Evolutionary conservation across 1,284 basidiomycete species (phyloP), one percentile per base, ranked within the genome.

Genomic region (Trichosporon faecale): DNA sequence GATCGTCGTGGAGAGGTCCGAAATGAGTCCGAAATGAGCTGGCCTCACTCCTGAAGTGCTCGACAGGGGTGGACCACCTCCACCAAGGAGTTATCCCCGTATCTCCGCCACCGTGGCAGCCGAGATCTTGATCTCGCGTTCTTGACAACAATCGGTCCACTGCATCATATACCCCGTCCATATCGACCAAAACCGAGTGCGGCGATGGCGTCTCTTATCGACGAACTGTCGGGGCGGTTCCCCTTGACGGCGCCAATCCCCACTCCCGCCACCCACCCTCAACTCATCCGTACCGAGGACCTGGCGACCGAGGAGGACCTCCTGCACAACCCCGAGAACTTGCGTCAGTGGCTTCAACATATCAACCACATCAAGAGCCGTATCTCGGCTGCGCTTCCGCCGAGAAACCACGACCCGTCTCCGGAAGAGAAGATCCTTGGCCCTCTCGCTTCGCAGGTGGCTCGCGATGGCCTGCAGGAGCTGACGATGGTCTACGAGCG

Each of bases 231-330:
- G 25, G 78, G 80, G 29, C 78, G 79, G 23, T 94, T 98, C 78
- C 93, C 95, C 18, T 85, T 98, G 73, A 93, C 95, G 4, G 87
- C 88, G 66, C 95, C 96, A 11, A 86, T 91, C 65, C 96, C 96
- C 12, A 91, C 88, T 8, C 94, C 95, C 9, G 85, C 87, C 64
- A 91, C 89, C 1, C 89, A 95, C 78, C 87, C 91, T 18, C 86
- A 90, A 69, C 87, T 98, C 66, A 87, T 98, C 75, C 87, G 90
- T 2, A 83, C 89, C 33, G 86, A 88, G 66, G 95, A 98, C 83
- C 82, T 98, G 40, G 87, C 90, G 72, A 89, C 93, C 57, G 97
- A 98, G 85, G 95, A 99, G 83, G 96, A 99, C 83, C 88, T 99
- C n/a, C 86, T 95, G 37, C 89, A 93, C 73, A 98, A 98, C 83